Base-by-base conservation (phyloP, 768 basidiomycete genomes). In the Trametes sanguinea region DNA sequence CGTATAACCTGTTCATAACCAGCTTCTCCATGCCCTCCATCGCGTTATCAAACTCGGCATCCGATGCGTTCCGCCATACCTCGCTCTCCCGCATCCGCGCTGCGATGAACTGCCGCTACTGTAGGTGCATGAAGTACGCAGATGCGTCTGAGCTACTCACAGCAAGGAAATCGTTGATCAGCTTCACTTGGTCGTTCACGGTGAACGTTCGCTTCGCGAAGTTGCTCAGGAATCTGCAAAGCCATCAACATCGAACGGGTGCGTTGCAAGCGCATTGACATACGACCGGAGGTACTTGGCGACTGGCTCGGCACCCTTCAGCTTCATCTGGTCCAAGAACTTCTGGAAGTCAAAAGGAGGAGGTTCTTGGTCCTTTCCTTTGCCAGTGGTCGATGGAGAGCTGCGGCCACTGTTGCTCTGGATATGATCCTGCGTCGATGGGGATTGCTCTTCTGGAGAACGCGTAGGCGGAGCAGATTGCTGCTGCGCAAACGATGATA, bases 21-120 rank as follows among this genome's bases (percentile, higher is more conserved):
- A 99, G 83, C 75, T 99, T 99, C 81, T 99, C 97, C 94, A 98
- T 98, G 54, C 95, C 95, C 75, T 99, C 97, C 80, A 94, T 85
- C 0, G 95, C 94, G 68, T 96, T 95, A 56, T 98, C 97, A 66
- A 99, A 98, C 73, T 98, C 95, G 6, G 78, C 76, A 22, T 93
- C 88, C 2, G 87, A 81, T 1, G 83, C 83, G 61, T 86, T 85
- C 70, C 85, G 85, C 95, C 95, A 98, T 0, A 90, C 77, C 22
- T 95, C 94, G 32, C 82, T 81, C 61, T 86, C 85, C 22, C 88
- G 80, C 97, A 99, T 99, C 72, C 90, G 91, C 37, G 76, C 80
- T 0, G 89, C 79, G 68, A 99, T 98, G 72, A 99, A 99, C 92
- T 96, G 42, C 9, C 29, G 4, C 22, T 29, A 10, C 57, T 9